Evolutionary conservation across 2,329 filamentous ascomycete species (phyloP).

Genomic region (Paraphaeosphaeria minitans): DNA sequence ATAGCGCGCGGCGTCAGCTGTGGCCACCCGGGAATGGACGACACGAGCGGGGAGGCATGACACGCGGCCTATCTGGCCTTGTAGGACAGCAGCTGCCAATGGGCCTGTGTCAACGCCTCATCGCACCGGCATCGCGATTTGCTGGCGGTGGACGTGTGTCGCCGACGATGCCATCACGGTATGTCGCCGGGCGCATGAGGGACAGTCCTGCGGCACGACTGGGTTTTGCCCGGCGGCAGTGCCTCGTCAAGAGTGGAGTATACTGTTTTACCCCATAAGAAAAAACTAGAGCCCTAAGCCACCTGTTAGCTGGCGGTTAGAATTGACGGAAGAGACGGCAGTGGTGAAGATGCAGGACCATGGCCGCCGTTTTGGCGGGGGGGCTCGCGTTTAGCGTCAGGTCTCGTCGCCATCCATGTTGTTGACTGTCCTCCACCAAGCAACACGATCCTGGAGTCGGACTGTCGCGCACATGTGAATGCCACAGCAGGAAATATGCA

Average conservation of each 20-base stretch:
- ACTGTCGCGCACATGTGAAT: not conserved
- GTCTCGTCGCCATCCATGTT: not conserved
- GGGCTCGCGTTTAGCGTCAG: slow-evolving; percentile 2
- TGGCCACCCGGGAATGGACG: not conserved
- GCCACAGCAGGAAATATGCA: not conserved
- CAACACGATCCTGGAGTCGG: not conserved
- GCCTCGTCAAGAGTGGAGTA: not conserved
- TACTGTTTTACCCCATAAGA: no score
- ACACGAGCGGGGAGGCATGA: not conserved
- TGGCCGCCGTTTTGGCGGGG: slow-evolving; percentile 2
- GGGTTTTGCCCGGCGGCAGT: not conserved
- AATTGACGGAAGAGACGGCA: not conserved
- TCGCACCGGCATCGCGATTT: slow-evolving; percentile 9
- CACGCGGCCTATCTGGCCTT: not conserved
- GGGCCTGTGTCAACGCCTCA: slow-evolving; percentile 5
- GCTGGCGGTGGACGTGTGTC: slow-evolving; percentile 6
- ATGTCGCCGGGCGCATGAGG: slow-evolving; percentile 3
- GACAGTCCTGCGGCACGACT: not conserved
- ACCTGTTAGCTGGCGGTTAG: not conserved
- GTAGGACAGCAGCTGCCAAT: slow-evolving; percentile 15
- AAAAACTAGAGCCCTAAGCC: not conserved
- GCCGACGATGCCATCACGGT: not conserved
- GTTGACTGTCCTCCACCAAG: not conserved
- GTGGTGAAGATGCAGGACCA: slow-evolving; percentile 9
- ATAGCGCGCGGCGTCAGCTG: not conserved